Percentiles rank a stretch among this genome's conserved stretches.
Evolutionary conservation across 495 filamentous ascomycete species (phyloP).

Genomic region (Xylaria venustula): DNA sequence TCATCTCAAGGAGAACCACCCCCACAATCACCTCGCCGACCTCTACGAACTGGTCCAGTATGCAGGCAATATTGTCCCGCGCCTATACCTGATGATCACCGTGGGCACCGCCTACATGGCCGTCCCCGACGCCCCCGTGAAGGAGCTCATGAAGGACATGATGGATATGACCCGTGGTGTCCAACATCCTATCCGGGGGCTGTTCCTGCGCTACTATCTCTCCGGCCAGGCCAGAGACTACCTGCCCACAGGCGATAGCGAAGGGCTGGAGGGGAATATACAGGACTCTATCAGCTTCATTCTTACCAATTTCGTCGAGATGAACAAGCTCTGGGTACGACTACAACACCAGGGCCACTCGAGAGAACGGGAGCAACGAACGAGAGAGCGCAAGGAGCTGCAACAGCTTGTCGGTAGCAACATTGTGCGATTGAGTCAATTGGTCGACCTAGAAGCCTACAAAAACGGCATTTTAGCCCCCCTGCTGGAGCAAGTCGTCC

Average conservation of each 20-base stretch:
- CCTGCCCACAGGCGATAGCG: slow-evolving; percentile 74
- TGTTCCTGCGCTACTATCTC: slow-evolving; percentile 94
- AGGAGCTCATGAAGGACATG: slow-evolving; percentile 99
- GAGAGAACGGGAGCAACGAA: slow-evolving; percentile 85
- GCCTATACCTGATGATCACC: slow-evolving; percentile 97
- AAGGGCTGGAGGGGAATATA: slow-evolving; percentile 94
- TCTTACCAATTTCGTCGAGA: slow-evolving; percentile 97
- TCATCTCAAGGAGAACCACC: slow-evolving; percentile 95
- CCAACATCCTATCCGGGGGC: slow-evolving; percentile 90
- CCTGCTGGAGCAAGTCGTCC: slow-evolving; percentile 92
- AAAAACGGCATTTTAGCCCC: slow-evolving; percentile 87
- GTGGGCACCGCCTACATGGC: slow-evolving; percentile 99
- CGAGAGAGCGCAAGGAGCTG: slow-evolving; percentile 90
- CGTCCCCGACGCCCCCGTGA: slow-evolving; percentile 95
- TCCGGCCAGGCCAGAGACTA: slow-evolving; percentile 90
- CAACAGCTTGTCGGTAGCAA: slow-evolving; percentile 96
- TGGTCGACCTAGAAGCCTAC: slow-evolving; percentile 92
- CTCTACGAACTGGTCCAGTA: slow-evolving; percentile 99
- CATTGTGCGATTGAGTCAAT: slow-evolving; percentile 87
- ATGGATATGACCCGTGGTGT: slow-evolving; percentile 99
- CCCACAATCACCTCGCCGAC: slow-evolving; percentile 95
- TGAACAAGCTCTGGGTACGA: slow-evolving; percentile 99
- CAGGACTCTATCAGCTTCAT: slow-evolving; percentile 98
- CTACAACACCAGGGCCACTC: slow-evolving; percentile 97
- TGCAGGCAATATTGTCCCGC: slow-evolving; percentile 95